Evolutionary conservation across 768 basidiomycete species (phyloP).

Genomic region (Favolaschia claudopus): DNA sequence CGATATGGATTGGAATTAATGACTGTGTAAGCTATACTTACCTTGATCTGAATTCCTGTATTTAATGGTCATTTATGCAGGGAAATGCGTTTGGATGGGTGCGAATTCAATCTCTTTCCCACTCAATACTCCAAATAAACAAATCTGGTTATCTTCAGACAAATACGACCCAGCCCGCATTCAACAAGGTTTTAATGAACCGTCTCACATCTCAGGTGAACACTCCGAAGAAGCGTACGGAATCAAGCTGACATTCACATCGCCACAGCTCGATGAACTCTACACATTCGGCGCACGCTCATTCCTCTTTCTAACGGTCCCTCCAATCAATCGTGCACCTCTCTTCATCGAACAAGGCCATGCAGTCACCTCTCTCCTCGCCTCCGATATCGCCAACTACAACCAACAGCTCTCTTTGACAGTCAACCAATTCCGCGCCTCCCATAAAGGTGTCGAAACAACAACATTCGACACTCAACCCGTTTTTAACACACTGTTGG

Average conservation of each 20-base stretch:
- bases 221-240: not conserved
- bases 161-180: slow-evolving; percentile 45
- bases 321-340: slow-evolving; percentile 64
- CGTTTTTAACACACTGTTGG: slow-evolving; percentile 64
- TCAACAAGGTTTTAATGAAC: slow-evolving; percentile 44
- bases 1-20: slow-evolving; percentile 74
- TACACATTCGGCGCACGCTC: slow-evolving; percentile 60
- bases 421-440: slow-evolving; percentile 47
- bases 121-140: not conserved
- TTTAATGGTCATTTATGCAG: slow-evolving; percentile 35
- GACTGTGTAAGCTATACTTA: slow-evolving; percentile 54
- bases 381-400: slow-evolving; percentile 51
- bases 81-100: slow-evolving; percentile 60
- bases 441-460: slow-evolving; percentile 51
- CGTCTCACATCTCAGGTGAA: slow-evolving; percentile 42
- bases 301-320: slow-evolving; percentile 70
- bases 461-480: slow-evolving; percentile 63
- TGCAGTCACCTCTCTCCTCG: slow-evolving; percentile 44
- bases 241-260: slow-evolving; percentile 12
- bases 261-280: slow-evolving; percentile 53
- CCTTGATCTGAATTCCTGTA: not conserved
- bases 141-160: slow-evolving; percentile 33
- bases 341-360: slow-evolving; percentile 50
- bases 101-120: slow-evolving; percentile 9
- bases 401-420: slow-evolving; percentile 53